Percentiles rank a stretch among this genome's conserved stretches.
These are phyloP conservation scores for Mycena pura DNA, from an alignment of 768 basidiomycete genomes.

Conservation along the genomic window DNA sequence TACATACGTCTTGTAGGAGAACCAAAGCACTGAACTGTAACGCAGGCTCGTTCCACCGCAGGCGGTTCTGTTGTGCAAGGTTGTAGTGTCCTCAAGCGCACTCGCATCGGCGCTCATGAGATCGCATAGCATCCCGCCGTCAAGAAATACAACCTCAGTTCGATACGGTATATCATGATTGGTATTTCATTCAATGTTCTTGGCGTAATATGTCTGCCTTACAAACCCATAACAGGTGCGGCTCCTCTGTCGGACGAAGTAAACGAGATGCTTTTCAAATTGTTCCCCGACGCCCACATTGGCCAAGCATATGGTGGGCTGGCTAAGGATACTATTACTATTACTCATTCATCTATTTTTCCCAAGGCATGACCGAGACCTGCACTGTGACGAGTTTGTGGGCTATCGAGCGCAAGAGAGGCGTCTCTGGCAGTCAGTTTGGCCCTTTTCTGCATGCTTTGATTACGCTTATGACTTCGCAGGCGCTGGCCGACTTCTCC, in stretches of 20 bases:
- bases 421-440: constrained; percentile 57
- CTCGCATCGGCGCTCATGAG: background rate
- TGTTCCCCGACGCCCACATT: constrained; percentile 60
- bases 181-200: background rate
- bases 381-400: constrained; percentile 59
- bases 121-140: constrained; percentile 53
- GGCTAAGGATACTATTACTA: background rate
- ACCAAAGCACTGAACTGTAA: background rate
- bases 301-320: constrained; percentile 63
- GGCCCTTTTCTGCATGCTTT: background rate
- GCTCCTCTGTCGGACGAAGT: constrained; percentile 65
- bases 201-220: background rate
- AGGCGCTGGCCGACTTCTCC: constrained; percentile 62
- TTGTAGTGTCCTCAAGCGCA: background rate
- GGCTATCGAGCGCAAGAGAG: constrained; percentile 53
- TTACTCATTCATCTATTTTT: background rate
- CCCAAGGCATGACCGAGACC: constrained; percentile 72
- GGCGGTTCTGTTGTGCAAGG: constrained; percentile 64
- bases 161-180: constrained; percentile 53
- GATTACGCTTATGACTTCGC: background rate
- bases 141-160: constrained; percentile 55
- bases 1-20: background rate
- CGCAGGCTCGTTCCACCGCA: constrained; percentile 63
- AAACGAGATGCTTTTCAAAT: constrained; percentile 51
- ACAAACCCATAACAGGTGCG: constrained; percentile 45